These are phyloP conservation scores for Aciculosporium take DNA, from an alignment of 2,329 filamentous ascomycete genomes.

Conservation along the genomic window DNA sequence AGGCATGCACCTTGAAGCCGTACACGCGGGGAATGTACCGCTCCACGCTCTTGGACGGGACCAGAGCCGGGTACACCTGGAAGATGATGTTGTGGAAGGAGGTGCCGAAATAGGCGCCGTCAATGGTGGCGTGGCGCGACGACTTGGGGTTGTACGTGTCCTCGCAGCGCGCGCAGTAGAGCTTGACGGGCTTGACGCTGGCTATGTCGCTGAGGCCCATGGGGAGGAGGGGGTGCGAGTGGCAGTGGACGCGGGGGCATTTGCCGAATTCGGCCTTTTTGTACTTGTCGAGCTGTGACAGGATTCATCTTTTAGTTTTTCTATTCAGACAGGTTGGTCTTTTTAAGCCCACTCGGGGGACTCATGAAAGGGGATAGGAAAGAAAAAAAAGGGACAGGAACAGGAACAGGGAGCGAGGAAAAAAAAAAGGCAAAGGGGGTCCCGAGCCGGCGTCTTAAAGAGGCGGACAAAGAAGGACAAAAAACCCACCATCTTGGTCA, in stretches of 20 bases:
- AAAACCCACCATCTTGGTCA: slow-evolving; percentile 79
- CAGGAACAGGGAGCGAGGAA: neutral
- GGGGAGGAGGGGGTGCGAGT: slow-evolving; percentile 81
- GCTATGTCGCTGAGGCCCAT: slow-evolving; percentile 88
- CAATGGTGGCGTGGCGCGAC: slow-evolving; percentile 83
- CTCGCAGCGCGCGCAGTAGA: slow-evolving; percentile 95
- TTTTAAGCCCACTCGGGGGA: too few species aligned
- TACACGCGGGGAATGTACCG: slow-evolving; percentile 85
- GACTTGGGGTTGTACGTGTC: slow-evolving; percentile 99
- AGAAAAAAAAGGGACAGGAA: neutral
- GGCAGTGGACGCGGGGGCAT: slow-evolving; percentile 90
- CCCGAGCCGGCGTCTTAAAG: too few species aligned
- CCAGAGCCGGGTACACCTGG: slow-evolving; percentile 86
- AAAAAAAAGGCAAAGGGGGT: too few species aligned
- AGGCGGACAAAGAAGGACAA: neutral
- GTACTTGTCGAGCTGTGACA: slow-evolving; percentile 97
- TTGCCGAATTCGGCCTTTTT: slow-evolving; percentile 98
- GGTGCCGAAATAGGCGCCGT: slow-evolving; percentile 95
- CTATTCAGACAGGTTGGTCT: too few species aligned
- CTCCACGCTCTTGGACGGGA: slow-evolving; percentile 71
- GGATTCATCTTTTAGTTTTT: too few species aligned
- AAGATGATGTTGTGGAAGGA: slow-evolving; percentile 99
- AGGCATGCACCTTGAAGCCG: slow-evolving; percentile 88
- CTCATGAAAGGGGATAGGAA: too few species aligned
- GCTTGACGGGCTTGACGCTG: slow-evolving; percentile 80